A percentile compares a stretch with the other conserved stretches of the same genome.
These are phyloP conservation scores for Alternaria sp. DNA, from an alignment of 2,329 filamentous ascomycete genomes.

Conservation along the genomic window DNA sequence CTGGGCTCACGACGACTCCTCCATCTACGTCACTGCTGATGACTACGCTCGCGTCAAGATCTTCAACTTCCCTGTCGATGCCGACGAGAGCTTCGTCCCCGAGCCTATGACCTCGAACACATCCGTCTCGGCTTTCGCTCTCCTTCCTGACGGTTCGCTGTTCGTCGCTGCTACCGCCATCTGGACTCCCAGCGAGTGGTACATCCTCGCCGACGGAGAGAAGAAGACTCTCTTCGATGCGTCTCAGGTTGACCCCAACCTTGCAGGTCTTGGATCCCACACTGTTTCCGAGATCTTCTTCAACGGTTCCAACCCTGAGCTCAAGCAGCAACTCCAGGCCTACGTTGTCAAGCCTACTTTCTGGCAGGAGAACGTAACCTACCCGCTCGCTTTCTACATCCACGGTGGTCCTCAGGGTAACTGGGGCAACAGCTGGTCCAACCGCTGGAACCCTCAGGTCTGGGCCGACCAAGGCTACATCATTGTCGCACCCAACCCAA, in stretches of 20 bases:
- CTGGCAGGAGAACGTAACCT: constrained; percentile 74
- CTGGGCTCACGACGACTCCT: constrained; percentile 42
- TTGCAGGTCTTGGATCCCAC: constrained; percentile 67
- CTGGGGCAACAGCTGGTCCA: constrained; percentile 78
- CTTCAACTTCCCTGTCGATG: constrained; percentile 66
- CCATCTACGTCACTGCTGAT: constrained; percentile 42
- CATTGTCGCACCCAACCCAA: constrained; percentile 81
- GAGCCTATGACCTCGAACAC: constrained; percentile 53
- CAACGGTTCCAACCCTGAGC: constrained; percentile 62
- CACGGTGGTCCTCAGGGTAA: constrained; percentile 83
- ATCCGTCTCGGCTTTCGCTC: constrained; percentile 54
- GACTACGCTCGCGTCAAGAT: constrained; percentile 52
- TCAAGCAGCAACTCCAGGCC: constrained; percentile 67
- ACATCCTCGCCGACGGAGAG: constrained; percentile 34
- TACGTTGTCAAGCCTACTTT: constrained; percentile 67
- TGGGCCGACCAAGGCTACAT: constrained; percentile 90
- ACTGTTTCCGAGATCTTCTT: constrained; percentile 77
- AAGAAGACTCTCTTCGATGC: constrained; percentile 62
- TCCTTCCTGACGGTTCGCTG: constrained; percentile 64
- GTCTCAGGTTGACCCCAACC: constrained; percentile 66
- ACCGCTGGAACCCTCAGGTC: constrained; percentile 82
- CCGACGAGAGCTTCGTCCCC: constrained; percentile 56
- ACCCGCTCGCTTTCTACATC: constrained; percentile 78
- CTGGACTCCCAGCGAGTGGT: constrained; percentile 44
- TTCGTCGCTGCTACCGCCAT: constrained; percentile 39